Evolutionary conservation across 352 stramenopile species (phyloP), one percentile per base, ranked within the genome.

Genomic region (Phytophthora citricola): DNA sequence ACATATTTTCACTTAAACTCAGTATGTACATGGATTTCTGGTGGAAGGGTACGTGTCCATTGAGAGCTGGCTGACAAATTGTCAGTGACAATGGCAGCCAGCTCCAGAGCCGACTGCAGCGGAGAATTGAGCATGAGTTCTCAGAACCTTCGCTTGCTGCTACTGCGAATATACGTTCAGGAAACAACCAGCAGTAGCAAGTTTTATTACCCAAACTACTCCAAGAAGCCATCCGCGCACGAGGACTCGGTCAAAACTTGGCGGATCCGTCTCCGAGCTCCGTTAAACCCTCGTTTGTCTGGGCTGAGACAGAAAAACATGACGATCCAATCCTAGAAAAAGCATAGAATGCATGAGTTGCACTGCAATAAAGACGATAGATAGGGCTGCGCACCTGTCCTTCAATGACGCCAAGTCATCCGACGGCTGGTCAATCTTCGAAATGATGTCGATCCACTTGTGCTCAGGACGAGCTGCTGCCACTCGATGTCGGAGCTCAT

Each of bases 381-480:
- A 50, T 24, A 12, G 47, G 14, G 15, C 31, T 9, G 5, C 59
- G 38, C 60, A 90, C 73, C 76, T 63, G 2, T 60, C 32, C 56
- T 78, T 62, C 24, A 93, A 69, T 46, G 61, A 61, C 10, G 49
- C 41, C 14, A 79, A 58, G 46, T 83, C 85, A 5, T 73, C 65
- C 29, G 78, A 75, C 11, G 74, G 76, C 52, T 93, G 71, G 62
- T 95, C 88, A 45, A 89, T 83, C 53, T 95, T 94, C 58, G 88
- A 95, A 32, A 95, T 81, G 68, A 95, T 91, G 71, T 95, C 88
- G 49, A 95, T 72, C 88, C 88, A 95, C 63, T 80, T 76, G 66
- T 82, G 76, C 38, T 85, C 58, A 14, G 74, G 69, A 7, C 83
- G 75, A 27, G 57, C 64, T 22, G 61, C 56, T 14, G 68, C 41